Conservation (phyloP, 352 stramenopile genomes). For the Phytophthora tubulina region DNA sequence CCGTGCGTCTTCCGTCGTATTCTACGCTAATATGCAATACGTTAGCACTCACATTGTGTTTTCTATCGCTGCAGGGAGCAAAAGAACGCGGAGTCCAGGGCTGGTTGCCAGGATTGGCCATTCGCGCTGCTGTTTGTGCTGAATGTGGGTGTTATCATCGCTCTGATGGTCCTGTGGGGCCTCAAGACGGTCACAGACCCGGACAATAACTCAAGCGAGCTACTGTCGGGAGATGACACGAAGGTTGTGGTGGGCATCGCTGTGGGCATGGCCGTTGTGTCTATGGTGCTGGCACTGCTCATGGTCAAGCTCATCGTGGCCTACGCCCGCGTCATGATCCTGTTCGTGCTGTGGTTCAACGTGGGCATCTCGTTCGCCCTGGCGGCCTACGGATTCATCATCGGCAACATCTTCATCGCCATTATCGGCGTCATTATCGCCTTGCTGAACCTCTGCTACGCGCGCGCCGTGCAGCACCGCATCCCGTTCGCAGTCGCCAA, state of each 20-base stretch:
- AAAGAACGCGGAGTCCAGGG: slow-evolving; percentile 30
- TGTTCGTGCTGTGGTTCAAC: slow-evolving; percentile 90
- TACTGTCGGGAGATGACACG: slow-evolving; percentile 68
- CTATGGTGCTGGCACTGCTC: slow-evolving; percentile 65
- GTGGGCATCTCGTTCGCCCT: slow-evolving; percentile 75
- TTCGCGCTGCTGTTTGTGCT: slow-evolving; percentile 83
- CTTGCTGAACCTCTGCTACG: slow-evolving; percentile 88
- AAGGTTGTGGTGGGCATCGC: slow-evolving; percentile 65
- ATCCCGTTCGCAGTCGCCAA: slow-evolving; percentile 96
- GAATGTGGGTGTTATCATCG: slow-evolving; percentile 82
- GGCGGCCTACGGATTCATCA: slow-evolving; percentile 73
- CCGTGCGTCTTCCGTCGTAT: slow-evolving; percentile 43
- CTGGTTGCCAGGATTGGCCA: slow-evolving; percentile 76
- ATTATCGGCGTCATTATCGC: slow-evolving; percentile 72
- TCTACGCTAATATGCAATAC: not conserved
- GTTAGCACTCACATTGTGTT: slow-evolving; percentile 3
- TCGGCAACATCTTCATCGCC: slow-evolving; percentile 75
- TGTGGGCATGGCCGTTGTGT: slow-evolving; percentile 64
- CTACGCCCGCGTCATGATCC: slow-evolving; percentile 85
- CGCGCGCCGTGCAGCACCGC: slow-evolving; percentile 82
- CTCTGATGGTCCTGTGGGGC: slow-evolving; percentile 73
- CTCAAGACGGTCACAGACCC: slow-evolving; percentile 65
- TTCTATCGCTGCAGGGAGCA: slow-evolving; percentile 40
- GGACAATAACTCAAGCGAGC: slow-evolving; percentile 49
- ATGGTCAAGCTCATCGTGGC: slow-evolving; percentile 86